Percentiles rank a stretch among this genome's conserved stretches.
Conservation (phyloP, 2,329 filamentous ascomycete genomes). For the Macrophomina phaseolina region DNA sequence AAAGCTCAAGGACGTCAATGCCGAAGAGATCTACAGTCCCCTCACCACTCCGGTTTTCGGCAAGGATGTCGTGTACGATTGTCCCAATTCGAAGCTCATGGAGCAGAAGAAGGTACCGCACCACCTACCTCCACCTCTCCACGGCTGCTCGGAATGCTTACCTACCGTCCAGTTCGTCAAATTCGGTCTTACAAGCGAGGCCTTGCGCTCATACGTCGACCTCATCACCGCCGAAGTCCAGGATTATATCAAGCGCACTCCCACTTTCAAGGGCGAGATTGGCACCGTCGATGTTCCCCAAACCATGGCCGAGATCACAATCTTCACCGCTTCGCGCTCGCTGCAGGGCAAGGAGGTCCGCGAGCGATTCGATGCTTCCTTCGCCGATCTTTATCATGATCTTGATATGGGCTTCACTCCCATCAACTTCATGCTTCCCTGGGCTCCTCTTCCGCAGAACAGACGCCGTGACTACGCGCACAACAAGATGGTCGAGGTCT, state of each 20-base stretch:
- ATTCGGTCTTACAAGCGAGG: slow-evolving; percentile 75
- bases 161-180: slow-evolving; percentile 71
- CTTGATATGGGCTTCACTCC: slow-evolving; percentile 89
- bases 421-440: slow-evolving; percentile 89
- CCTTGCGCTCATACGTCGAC: slow-evolving; percentile 76
- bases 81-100: slow-evolving; percentile 90
- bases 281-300: slow-evolving; percentile 75
- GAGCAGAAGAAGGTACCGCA: slow-evolving; percentile 86
- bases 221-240: slow-evolving; percentile 78
- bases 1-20: slow-evolving; percentile 86
- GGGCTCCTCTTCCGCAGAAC: slow-evolving; percentile 89
- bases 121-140: not conserved
- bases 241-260: slow-evolving; percentile 71
- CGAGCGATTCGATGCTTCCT: slow-evolving; percentile 76
- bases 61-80: slow-evolving; percentile 87
- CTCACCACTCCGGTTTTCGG: slow-evolving; percentile 77
- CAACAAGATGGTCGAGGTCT: slow-evolving; percentile 78
- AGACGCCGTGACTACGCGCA: slow-evolving; percentile 80
- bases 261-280: slow-evolving; percentile 69
- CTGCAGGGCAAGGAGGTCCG: slow-evolving; percentile 86
- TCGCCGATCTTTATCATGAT: slow-evolving; percentile 84
- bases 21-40: slow-evolving; percentile 87
- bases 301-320: slow-evolving; percentile 83
- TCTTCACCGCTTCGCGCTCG: slow-evolving; percentile 85
- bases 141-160: slow-evolving; percentile 26